A percentile compares a stretch with the other conserved stretches of the same genome.
Evolutionary conservation across 805 yeast genomes (phyloP).

Genomic region (Helenozyma baotianmanensis): DNA sequence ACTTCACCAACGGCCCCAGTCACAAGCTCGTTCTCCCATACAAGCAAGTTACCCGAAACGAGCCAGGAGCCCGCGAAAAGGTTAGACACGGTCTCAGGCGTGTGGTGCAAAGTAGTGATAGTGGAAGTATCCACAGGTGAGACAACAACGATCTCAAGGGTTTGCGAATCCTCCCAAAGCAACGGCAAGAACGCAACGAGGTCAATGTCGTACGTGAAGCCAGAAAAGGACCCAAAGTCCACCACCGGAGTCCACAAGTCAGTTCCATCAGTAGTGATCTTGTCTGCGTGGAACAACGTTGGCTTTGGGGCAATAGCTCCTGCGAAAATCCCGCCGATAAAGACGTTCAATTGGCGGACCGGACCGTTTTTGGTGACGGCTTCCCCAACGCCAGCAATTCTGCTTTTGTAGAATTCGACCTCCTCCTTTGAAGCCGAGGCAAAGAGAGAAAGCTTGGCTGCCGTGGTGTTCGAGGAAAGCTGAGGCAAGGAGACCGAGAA

Average conservation of each 20-base stretch:
- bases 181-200: conserved; percentile 23
- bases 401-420: conserved; percentile 17
- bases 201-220: conserved; percentile 23
- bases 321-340: conserved; percentile 17
- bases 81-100: conserved; percentile 11
- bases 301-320: conserved; percentile 26
- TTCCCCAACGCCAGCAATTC: conserved; percentile 4
- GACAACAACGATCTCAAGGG: conserved; percentile 20
- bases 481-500: conserved; percentile 19
- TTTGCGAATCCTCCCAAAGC: conserved; percentile 21
- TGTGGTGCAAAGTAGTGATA: conserved; percentile 15
- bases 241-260: conserved; percentile 22
- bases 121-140: conserved; percentile 18
- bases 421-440: conserved; percentile 26
- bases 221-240: conserved; percentile 23
- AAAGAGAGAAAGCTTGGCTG: conserved; percentile 21
- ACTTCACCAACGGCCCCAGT: conserved; percentile 15
- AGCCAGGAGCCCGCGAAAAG: conserved; percentile 20
- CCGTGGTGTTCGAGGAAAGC: conserved; percentile 17
- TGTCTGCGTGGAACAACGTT: conserved; percentile 22
- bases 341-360: conserved; percentile 23
- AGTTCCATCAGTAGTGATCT: conserved; percentile 9
- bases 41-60: conserved; percentile 23
- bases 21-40: conserved; percentile 19
- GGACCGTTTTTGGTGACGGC: conserved; percentile 14